Conservation (phyloP, 768 basidiomycete species). For the Dendrothele bispora region DNA sequence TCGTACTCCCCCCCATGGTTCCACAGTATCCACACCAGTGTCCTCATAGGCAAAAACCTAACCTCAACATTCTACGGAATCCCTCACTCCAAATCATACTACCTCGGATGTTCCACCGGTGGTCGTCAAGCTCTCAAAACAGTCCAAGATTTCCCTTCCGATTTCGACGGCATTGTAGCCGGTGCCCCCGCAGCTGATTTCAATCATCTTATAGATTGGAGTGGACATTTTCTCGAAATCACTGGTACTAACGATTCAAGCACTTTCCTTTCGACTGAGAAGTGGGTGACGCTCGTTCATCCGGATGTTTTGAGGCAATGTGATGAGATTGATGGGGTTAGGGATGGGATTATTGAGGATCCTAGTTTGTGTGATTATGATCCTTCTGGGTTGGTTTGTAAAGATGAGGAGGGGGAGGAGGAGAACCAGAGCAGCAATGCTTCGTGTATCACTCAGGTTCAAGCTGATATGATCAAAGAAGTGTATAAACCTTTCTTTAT, state of each 20-base stretch:
- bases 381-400: conserved; percentile 16
- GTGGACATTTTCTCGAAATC: neutral
- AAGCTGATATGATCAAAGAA: conserved; percentile 10
- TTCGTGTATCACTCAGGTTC: conserved; percentile 16
- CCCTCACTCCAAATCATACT: conserved; percentile 18
- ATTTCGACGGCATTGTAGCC: conserved; percentile 23
- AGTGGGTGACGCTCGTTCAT: conserved; percentile 17
- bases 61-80: conserved; percentile 17
- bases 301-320: conserved; percentile 21
- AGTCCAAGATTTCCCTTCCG: conserved; percentile 17
- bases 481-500: conserved; percentile 14
- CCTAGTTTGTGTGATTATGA: conserved; percentile 18
- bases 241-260: conserved; percentile 3
- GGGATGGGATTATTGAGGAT: conserved; percentile 20
- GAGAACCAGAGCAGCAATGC: too few relatives aligned
- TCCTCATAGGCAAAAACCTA: conserved; percentile 16
- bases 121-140: conserved; percentile 24
- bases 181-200: conserved; percentile 18
- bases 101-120: conserved; percentile 21
- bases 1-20: too few relatives aligned
- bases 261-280: conserved; percentile 13
- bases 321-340: conserved; percentile 20
- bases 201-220: conserved; percentile 2
- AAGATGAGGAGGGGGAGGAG: neutral
- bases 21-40: conserved; percentile 18